Percentiles rank a stretch among this genome's conserved stretches.
Conservation (phyloP, 768 basidiomycete species). For the Pleurotus tuoliensis region DNA sequence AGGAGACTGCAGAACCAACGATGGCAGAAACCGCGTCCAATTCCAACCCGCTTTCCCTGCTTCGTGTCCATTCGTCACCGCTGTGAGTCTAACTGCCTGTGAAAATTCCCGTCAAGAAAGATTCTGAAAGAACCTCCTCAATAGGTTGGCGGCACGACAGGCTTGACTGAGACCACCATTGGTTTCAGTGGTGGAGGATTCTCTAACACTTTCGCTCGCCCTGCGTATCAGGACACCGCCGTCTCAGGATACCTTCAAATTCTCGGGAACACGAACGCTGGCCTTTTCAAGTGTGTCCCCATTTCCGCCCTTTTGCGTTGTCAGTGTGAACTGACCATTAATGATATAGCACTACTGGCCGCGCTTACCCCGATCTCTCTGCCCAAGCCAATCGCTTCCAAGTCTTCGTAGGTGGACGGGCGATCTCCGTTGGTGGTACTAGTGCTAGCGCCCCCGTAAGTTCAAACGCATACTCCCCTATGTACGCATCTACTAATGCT, state of each 20-base stretch:
- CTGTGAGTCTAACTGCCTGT: neutral
- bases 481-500: neutral
- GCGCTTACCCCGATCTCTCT: constrained; percentile 19
- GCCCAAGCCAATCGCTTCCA: constrained; percentile 14
- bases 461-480: neutral
- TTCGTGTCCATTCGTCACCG: constrained; percentile 16
- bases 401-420: constrained; percentile 9
- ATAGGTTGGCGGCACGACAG: constrained; percentile 10
- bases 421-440: constrained; percentile 26
- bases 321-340: neutral
- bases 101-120: neutral
- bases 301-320: neutral
- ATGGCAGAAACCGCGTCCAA: constrained; percentile 35
- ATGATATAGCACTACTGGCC: constrained; percentile 12
- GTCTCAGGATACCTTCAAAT: constrained; percentile 14
- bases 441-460: constrained; percentile 22
- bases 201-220: constrained; percentile 22
- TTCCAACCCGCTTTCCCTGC: constrained; percentile 47
- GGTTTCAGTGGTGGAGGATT: constrained; percentile 21
- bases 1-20: constrained; percentile 44
- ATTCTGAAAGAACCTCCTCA: neutral
- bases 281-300: constrained; percentile 14
- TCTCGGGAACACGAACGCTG: constrained; percentile 13
- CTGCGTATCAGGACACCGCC: constrained; percentile 20
- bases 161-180: constrained; percentile 9